Evolutionary conservation across 148 eudicot species (phyloP).

Genomic region (Dysphania ambrosioides): DNA sequence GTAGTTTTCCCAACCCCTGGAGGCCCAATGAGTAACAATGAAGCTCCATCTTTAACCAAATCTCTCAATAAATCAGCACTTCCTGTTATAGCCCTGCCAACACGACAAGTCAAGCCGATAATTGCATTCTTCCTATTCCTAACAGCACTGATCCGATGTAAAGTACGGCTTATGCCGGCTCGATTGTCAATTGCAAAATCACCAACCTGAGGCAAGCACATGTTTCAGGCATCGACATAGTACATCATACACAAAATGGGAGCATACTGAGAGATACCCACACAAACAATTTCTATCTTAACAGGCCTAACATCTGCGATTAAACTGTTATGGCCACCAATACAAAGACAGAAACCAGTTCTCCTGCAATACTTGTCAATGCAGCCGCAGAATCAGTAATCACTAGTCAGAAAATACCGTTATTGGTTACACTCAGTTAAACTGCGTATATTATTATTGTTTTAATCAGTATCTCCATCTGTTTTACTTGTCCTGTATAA

Average conservation of each 20-base stretch:
- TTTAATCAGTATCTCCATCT: no score
- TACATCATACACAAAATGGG: background rate
- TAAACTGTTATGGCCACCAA: no score
- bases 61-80: slow-evolving; percentile 87
- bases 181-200: slow-evolving; percentile 93
- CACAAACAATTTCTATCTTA: no score
- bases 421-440: no score
- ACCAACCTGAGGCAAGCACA: slow-evolving; percentile 63
- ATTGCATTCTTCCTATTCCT: slow-evolving; percentile 79
- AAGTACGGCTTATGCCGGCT: slow-evolving; percentile 88
- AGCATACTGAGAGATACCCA: background rate
- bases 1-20: slow-evolving; percentile 99
- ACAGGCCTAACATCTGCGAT: no score
- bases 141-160: slow-evolving; percentile 94
- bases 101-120: slow-evolving; percentile 92
- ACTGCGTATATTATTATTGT: no score
- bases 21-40: slow-evolving; percentile 93
- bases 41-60: slow-evolving; percentile 86
- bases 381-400: no score
- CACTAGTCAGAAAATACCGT: no score
- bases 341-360: no score
- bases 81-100: slow-evolving; percentile 87
- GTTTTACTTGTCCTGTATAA: no score
- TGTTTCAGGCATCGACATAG: slow-evolving; percentile 14
- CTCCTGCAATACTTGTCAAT: no score